Conservation (phyloP, 2,329 filamentous ascomycete genomes). For the Colletotrichum karsti region DNA sequence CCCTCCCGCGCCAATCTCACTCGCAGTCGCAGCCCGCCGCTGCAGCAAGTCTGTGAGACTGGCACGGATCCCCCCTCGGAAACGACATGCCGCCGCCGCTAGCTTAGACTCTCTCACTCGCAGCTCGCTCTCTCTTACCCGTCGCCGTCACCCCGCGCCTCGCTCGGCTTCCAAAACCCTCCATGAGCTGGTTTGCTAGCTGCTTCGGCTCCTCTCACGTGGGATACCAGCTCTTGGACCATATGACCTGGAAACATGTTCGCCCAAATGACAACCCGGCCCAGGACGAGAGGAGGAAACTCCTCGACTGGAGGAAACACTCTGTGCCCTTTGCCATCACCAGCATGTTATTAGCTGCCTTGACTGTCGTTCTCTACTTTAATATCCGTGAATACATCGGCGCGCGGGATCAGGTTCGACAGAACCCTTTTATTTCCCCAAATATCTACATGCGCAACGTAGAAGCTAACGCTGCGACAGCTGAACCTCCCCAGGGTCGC, state of each 20-base stretch:
- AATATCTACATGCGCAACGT: background rate
- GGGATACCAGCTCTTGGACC: conserved; percentile 23
- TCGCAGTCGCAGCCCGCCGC: background rate
- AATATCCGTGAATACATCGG: conserved; percentile 16
- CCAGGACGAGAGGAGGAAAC: conserved; percentile 15
- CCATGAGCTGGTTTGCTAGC: background rate
- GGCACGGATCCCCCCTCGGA: conserved; percentile 27
- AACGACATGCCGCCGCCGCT: conserved; percentile 25
- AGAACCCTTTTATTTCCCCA: background rate
- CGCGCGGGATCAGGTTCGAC: conserved; percentile 18
- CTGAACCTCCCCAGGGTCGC: conserved; percentile 19
- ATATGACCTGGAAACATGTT: conserved; percentile 26
- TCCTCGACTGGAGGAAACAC: conserved; percentile 22
- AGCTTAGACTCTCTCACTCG: conserved; percentile 17
- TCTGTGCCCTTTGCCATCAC: conserved; percentile 17
- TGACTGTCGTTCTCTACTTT: conserved; percentile 23
- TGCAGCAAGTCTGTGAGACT: conserved; percentile 26
- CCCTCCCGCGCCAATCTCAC: conserved; percentile 1
- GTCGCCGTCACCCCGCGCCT: background rate
- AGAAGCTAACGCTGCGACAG: conserved; percentile 6
- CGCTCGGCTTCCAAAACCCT: conserved; percentile 8
- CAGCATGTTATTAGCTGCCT: conserved; percentile 25
- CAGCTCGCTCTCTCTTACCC: background rate
- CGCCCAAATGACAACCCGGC: conserved; percentile 7
- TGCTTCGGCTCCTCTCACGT: conserved; percentile 23